Base-by-base conservation (phyloP, 106 monocot species). In the Dioscorea alata region DNA sequence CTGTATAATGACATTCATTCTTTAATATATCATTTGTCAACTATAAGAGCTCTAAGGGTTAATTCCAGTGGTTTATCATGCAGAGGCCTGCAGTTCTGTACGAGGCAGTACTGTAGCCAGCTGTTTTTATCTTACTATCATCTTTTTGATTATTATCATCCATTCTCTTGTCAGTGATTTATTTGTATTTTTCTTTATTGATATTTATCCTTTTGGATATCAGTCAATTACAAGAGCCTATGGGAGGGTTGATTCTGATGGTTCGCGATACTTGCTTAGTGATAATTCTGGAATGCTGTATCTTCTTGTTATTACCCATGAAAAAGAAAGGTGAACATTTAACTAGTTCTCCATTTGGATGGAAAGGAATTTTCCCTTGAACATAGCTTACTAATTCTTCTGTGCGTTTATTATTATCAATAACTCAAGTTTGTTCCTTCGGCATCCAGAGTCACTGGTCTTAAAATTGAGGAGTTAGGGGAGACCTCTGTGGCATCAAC, bases 161-260 rank as follows among this genome's bases (percentile, higher is more conserved):
- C 10, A 42, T 42, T 5, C 42, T 42, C 42, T 42, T 42, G 42
- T 57, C 22, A 51, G 24, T 3, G 4, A 59, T 63, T 63, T 12
- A 14, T 15, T n/a, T 33, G 17, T 31, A 65, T 61, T n/a, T 10
- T 48, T 25, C 35, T 60, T 35, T 68, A 23, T 8, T 54, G 19
- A 54, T 2, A 18, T 59, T 12, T 12, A 59, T 59, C 12, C n/a
- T 66, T 64, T 69, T 49, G 60, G 42, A 4, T 62, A 12, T 57
- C 75, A 99, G 97, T 99, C 97, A 52, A 92, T 92, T 64, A 99
- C 86, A 67, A 99, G 83, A 78, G 97, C 97, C 12, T 99, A 99
- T 81, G 97, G 97, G 49, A 86, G 89, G 66, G 92, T 99, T 69
- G 97, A 99, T 79, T 72, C 89, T 61, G 97, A 99, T 81, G 97